Percentiles rank a stretch among this genome's conserved stretches.
Conservation (phyloP, 2,329 filamentous ascomycete species). For the Talaromyces verruculosus region DNA sequence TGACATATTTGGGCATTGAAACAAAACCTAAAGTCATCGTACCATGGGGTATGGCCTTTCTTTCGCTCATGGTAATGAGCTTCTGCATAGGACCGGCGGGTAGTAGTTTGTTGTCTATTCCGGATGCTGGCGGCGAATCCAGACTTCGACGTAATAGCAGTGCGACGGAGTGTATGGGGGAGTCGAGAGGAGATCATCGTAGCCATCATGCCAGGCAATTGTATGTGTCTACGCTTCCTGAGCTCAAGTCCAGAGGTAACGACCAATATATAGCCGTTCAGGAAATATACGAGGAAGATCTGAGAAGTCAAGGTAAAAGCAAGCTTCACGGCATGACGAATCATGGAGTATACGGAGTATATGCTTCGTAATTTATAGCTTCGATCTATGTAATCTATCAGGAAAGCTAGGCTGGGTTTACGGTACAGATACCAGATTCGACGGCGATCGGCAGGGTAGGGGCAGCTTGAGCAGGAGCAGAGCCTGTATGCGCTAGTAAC, state of each 20-base stretch:
- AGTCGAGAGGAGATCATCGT: conserved; percentile 31
- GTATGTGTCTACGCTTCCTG: background rate
- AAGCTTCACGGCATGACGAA: conserved; percentile 9
- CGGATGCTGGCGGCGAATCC: conserved; percentile 26
- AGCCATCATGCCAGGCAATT: conserved; percentile 16
- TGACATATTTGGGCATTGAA: background rate
- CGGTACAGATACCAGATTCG: background rate
- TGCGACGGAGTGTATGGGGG: conserved; percentile 30
- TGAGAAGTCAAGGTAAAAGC: background rate
- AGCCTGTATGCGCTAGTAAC: conserved; percentile 1
- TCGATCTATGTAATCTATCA: background rate
- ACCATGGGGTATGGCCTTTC: conserved; percentile 55
- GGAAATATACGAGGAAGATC: conserved; percentile 25
- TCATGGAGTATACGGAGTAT: background rate
- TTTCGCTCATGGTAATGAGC: conserved; percentile 37
- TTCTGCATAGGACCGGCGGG: conserved; percentile 50
- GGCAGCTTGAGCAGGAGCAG: background rate
- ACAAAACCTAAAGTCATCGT: conserved; percentile 22
- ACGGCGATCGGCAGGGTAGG: background rate
- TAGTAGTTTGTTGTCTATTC: conserved; percentile 39
- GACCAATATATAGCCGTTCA: background rate
- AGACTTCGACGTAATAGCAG: conserved; percentile 35
- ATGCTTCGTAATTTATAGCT: conserved; percentile 14
- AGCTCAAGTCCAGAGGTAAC: background rate
- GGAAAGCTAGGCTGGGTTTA: background rate